phyloP scores from a whole-genome alignment of 768 basidiomycete genomes.

The Melanogaster broomeanus region DNA sequence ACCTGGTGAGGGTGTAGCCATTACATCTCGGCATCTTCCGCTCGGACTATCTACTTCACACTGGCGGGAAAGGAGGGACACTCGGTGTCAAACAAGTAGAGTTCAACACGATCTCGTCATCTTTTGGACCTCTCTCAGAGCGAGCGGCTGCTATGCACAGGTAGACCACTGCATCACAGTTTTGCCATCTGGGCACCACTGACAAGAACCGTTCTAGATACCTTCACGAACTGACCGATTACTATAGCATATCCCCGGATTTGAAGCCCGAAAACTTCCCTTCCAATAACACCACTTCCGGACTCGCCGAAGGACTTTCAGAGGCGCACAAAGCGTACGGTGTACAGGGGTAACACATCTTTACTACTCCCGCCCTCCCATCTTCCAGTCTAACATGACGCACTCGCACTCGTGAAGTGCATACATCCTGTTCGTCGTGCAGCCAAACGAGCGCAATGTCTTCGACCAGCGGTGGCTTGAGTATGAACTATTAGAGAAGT shows the following conservation, averaged over 20 bases:
- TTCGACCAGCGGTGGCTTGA: conserved; percentile 93
- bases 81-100: conserved; percentile 88
- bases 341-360: conserved; percentile 45
- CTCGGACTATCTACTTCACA: conserved; percentile 91
- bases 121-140: conserved; percentile 82
- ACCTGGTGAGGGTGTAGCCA: conserved; percentile 45
- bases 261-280: conserved; percentile 65
- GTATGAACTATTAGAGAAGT: conserved; percentile 83
- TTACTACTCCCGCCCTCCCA: background rate
- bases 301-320: conserved; percentile 75
- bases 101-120: conserved; percentile 95
- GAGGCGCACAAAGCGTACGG: conserved; percentile 78
- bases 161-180: conserved; percentile 38
- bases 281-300: conserved; percentile 65
- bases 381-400: background rate
- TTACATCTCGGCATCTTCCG: conserved; percentile 89
- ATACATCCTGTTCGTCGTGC: conserved; percentile 84
- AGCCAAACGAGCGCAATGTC: conserved; percentile 86
- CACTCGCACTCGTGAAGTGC: conserved; percentile 35
- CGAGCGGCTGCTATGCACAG: conserved; percentile 71
- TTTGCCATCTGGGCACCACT: background rate
- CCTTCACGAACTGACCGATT: conserved; percentile 62
- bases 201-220: conserved; percentile 47
- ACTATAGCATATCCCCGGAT: conserved; percentile 59
- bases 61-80: conserved; percentile 32